Evolutionary conservation across 257 asterid genomes (phyloP).

Genomic region (Ehretia macrophylla): DNA sequence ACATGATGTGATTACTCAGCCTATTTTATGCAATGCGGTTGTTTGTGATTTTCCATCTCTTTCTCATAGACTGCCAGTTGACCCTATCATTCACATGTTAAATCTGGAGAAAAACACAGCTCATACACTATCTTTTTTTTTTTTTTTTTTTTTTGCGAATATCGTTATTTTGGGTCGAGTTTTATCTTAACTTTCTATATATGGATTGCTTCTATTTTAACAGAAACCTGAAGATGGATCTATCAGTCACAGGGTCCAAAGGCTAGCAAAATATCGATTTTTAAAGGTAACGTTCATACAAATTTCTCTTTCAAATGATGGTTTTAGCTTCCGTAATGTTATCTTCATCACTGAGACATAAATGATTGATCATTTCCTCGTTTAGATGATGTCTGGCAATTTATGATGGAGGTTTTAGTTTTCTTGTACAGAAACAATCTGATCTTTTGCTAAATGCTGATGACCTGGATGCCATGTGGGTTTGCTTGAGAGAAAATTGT

Average conservation of each 20-base stretch:
- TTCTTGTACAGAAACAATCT: conserved; percentile 79
- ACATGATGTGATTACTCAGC: no score
- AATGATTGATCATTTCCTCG: neutral
- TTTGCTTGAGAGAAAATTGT: conserved; percentile 94
- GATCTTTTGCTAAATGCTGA: conserved; percentile 98
- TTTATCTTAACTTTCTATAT: conserved; percentile 3
- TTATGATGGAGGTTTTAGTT: conserved; percentile 2
- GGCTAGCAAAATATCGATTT: conserved; percentile 92
- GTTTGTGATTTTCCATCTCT: no score
- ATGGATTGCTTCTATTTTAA: conserved; percentile 18
- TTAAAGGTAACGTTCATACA: conserved; percentile 58
- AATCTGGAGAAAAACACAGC: no score
- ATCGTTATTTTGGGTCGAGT: no score
- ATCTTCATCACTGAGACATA: neutral
- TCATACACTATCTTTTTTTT: no score
- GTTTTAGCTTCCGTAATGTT: neutral
- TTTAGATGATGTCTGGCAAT: neutral
- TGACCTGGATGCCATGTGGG: conserved; percentile 99
- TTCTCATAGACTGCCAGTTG: no score
- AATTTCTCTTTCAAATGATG: neutral
- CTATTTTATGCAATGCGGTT: no score
- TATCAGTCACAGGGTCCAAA: conserved; percentile 93
- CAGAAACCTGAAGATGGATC: conserved; percentile 99
- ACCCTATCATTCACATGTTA: no score
- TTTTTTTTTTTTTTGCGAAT: no score